phyloP scores from a whole-genome alignment of 768 basidiomycete species.

The Collybia mongolica region DNA sequence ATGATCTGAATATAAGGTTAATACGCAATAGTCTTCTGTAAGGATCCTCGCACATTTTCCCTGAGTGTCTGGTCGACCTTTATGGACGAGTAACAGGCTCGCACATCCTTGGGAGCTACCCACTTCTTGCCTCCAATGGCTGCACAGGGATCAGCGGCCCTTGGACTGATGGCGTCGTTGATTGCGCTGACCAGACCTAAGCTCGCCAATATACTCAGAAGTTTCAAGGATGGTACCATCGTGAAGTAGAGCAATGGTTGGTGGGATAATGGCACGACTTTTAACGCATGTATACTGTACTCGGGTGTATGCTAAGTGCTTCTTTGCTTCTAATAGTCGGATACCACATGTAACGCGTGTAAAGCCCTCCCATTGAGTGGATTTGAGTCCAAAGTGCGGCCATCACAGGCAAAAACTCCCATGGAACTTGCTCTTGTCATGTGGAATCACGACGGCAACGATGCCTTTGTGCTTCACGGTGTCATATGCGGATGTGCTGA shows the following conservation, averaged over 20 bases:
- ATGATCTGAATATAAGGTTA: constrained; percentile 36
- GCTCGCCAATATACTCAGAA: constrained; percentile 9
- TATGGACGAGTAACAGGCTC: constrained; percentile 51
- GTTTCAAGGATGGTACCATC: constrained; percentile 7
- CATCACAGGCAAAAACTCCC: not conserved
- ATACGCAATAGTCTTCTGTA: not conserved
- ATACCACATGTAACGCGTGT: constrained; percentile 3
- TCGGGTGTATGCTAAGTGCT: not conserved
- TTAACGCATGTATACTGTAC: not conserved
- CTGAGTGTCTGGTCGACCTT: constrained; percentile 45
- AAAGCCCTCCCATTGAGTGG: not conserved
- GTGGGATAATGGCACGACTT: no score
- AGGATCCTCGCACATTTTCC: constrained; percentile 40
- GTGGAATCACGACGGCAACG: constrained; percentile 6
- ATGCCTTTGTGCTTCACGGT: not conserved
- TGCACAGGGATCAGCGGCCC: constrained; percentile 44
- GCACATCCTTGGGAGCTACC: constrained; percentile 49
- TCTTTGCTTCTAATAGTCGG: constrained; percentile 5
- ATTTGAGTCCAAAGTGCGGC: constrained; percentile 2
- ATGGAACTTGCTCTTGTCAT: not conserved
- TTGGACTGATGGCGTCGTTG: not conserved
- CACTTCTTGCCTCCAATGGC: constrained; percentile 53
- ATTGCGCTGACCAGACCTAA: constrained; percentile 8
- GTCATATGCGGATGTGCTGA: no score
- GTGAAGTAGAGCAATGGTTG: not conserved